Percentiles rank a stretch among this genome's conserved stretches.
Conservation (phyloP, 495 filamentous ascomycete species). For the Jackrogersella multiformis region DNA sequence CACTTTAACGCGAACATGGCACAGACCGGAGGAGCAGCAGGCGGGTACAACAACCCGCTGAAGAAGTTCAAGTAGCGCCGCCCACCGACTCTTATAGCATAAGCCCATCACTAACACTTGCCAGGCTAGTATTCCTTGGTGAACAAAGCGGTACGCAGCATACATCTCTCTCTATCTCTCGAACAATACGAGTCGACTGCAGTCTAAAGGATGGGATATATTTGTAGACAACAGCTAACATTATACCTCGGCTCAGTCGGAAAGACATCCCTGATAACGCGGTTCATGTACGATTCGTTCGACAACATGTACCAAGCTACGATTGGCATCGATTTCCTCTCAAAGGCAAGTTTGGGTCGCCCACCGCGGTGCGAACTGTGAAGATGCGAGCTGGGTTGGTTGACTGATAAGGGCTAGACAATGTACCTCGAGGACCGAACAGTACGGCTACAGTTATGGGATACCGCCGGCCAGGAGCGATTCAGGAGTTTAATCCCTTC, state of each 20-base stretch:
- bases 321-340: slow-evolving; percentile 99
- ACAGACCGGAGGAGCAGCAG: slow-evolving; percentile 66
- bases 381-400: slow-evolving; percentile 13
- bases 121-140: slow-evolving; percentile 92
- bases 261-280: slow-evolving; percentile 97
- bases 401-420: slow-evolving; percentile 66
- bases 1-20: slow-evolving; percentile 49
- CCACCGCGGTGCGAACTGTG: background rate
- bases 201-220: slow-evolving; percentile 3
- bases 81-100: slow-evolving; percentile 22
- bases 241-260: slow-evolving; percentile 69
- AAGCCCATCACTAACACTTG: slow-evolving; percentile 27
- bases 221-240: slow-evolving; percentile 26
- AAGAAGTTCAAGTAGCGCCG: slow-evolving; percentile 97
- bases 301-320: slow-evolving; percentile 99
- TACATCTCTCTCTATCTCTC: no score
- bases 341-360: slow-evolving; percentile 71
- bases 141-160: slow-evolving; percentile 89
- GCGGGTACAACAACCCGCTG: slow-evolving; percentile 96
- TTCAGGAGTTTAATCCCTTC: slow-evolving; percentile 97
- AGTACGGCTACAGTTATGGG: slow-evolving; percentile 96
- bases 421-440: slow-evolving; percentile 99
- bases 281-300: slow-evolving; percentile 99
- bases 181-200: slow-evolving; percentile 5
- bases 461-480: slow-evolving; percentile 96